Percentiles rank a stretch among this genome's conserved stretches.
phyloP scores from a whole-genome alignment of 192 early-diverging fungal species.

The Mortierella claussenii region DNA sequence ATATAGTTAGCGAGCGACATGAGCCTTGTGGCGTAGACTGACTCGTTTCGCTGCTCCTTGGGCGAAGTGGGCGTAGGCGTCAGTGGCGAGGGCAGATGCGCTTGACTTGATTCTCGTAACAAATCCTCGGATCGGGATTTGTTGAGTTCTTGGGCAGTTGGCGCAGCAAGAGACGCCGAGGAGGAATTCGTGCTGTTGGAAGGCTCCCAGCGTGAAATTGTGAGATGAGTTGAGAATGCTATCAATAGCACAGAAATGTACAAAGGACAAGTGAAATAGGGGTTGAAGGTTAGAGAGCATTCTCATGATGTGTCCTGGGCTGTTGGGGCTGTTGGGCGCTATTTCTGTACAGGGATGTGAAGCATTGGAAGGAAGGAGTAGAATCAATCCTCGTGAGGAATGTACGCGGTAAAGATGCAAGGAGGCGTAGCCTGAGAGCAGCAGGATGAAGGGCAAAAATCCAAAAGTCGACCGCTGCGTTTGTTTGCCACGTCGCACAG shows the following conservation, averaged over 20 bases:
- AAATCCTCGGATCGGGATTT: not conserved
- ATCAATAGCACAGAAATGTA: conserved; percentile 11
- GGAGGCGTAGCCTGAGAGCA: not conserved
- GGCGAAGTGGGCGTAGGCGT: too few relatives aligned
- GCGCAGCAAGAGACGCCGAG: not conserved
- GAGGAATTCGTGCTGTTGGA: not conserved
- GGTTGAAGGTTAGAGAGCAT: not conserved
- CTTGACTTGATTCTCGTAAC: not conserved
- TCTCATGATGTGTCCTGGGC: not conserved
- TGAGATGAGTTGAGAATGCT: conserved; percentile 48
- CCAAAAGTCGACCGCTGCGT: conserved; percentile 6
- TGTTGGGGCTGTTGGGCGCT: too few relatives aligned
- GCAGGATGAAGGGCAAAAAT: conserved; percentile 11
- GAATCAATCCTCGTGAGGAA: too few relatives aligned
- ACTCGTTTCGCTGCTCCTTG: conserved; percentile 13
- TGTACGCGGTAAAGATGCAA: too few relatives aligned
- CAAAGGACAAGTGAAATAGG: not conserved
- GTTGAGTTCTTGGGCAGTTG: not conserved
- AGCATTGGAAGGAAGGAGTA: too few relatives aligned
- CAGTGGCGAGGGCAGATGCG: not conserved
- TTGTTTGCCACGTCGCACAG: conserved; percentile 9
- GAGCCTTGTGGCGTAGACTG: conserved; percentile 19
- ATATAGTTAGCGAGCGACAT: conserved; percentile 52
- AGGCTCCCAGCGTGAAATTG: conserved; percentile 49
- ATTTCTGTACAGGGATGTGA: too few relatives aligned